phyloP scores from a whole-genome alignment of 169 alveolate genomes.

The Plasmodium falciparum region DNA sequence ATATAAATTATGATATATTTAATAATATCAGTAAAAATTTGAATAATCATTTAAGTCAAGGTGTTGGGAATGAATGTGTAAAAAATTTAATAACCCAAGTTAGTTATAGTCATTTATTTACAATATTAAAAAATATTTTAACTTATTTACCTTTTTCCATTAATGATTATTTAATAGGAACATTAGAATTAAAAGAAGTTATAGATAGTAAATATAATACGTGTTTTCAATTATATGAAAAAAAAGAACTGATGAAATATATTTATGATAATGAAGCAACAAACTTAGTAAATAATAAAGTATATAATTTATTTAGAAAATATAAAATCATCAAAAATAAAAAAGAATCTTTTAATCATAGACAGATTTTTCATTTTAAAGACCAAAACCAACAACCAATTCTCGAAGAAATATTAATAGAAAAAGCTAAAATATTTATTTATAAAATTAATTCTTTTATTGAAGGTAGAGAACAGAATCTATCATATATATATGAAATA shows the following conservation, averaged over 20 bases:
- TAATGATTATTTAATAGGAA: constrained; percentile 52
- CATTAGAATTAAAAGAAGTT: constrained; percentile 49
- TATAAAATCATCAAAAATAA: constrained; percentile 42
- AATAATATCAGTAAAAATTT: constrained; percentile 27
- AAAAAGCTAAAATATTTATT: constrained; percentile 53
- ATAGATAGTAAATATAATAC: constrained; percentile 63
- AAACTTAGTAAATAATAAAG: constrained; percentile 49
- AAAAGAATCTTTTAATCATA: constrained; percentile 35
- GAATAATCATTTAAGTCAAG: constrained; percentile 60
- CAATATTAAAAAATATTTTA: constrained; percentile 39
- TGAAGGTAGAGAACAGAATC: constrained; percentile 37
- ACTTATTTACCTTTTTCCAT: constrained; percentile 65
- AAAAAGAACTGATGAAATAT: constrained; percentile 39
- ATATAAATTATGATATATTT: constrained; percentile 27
- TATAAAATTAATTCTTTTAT: constrained; percentile 62
- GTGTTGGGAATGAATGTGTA: constrained; percentile 56
- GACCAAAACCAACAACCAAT: constrained; percentile 10
- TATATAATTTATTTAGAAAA: constrained; percentile 30
- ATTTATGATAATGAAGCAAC: constrained; percentile 60
- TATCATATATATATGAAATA: constrained; percentile 62
- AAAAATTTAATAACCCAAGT: constrained; percentile 57
- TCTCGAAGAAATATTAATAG: constrained; percentile 35
- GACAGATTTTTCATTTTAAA: constrained; percentile 43
- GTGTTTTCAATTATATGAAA: constrained; percentile 59
- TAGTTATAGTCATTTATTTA: constrained; percentile 58